Base-by-base conservation (phyloP, 148 eudicot genomes). In the Fallopia convolvulus region DNA sequence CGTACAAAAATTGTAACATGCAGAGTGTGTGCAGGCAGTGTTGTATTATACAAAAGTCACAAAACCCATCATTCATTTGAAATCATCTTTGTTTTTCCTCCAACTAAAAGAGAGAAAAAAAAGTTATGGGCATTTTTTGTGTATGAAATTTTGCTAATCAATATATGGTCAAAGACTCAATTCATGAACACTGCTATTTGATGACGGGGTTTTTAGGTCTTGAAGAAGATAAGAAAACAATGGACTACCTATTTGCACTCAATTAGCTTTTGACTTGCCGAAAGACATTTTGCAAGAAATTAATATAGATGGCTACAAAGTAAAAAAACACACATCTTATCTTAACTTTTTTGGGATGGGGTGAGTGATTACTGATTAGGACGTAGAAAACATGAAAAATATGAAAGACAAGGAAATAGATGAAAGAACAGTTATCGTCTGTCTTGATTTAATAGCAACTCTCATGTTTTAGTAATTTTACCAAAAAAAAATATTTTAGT, bases 21-120 rank as follows among this genome's bases (percentile, higher is more conserved):
- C 30, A 26, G 30, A 26, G 30, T 0, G 30, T 26, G 30, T 26
- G 30, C 33, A n/a, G n/a, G 72, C 44, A 66, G 42, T 66, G 1
- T 66, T 66, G 9, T 44, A 36, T 33, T 68, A 6, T 68, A 68
- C 46, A 68, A 17, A 61, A 68, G 72, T 68, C 44, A 68, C 72
- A 68, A 36, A 33, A 36, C 8, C 72, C 72, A 68, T 68, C 72
- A 68, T 68, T 68, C 72, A 68, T 68, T 68, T 36, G 12, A n/a
- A 3, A n/a, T 18, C 5, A 11, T 49, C 15, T 50, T 58, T 21
- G 2, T 58, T 58, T 58, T 58, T 58, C 30, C 30, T 58, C 11
- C 23, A 56, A 56, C 23, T n/a, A 21, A 1, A 21, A 8, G 55
- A 13, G 18, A 1, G 1, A 26, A 58, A 4, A 5, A 21, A 58